phyloP scores from a whole-genome alignment of 1,139 yeast genomes.

The Hansenula sp. region DNA sequence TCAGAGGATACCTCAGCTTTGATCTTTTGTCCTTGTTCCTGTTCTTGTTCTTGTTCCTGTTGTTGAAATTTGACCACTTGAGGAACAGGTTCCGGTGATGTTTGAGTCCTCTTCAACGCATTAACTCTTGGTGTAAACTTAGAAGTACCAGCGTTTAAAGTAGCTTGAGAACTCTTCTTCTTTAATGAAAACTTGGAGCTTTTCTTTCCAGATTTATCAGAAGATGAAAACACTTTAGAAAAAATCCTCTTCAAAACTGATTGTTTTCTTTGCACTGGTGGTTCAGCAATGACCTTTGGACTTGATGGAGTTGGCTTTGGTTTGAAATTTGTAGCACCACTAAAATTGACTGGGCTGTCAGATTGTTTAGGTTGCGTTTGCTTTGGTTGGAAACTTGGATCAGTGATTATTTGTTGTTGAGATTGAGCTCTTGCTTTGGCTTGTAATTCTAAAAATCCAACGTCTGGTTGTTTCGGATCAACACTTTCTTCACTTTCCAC shows the following conservation, averaged over 20 bases:
- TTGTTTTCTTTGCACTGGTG: constrained; percentile 12
- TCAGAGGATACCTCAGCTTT: no score
- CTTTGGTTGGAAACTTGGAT: not conserved
- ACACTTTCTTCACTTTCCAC: not conserved
- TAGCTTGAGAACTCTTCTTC: not conserved
- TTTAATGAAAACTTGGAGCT: not conserved
- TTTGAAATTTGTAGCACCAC: not conserved
- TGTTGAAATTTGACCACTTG: no score
- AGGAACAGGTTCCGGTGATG: not conserved
- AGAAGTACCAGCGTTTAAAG: constrained; percentile 1
- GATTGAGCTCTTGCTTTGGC: not conserved
- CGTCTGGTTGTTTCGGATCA: not conserved
- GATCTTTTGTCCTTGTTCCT: no score
- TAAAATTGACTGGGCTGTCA: not conserved
- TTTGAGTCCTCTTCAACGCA: not conserved
- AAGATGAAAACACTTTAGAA: constrained; percentile 9
- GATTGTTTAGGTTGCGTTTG: no score
- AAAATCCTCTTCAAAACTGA: constrained; percentile 16
- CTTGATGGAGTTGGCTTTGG: not conserved
- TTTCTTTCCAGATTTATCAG: not conserved
- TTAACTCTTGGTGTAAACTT: not conserved
- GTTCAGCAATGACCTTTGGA: not conserved
- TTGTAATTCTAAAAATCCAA: not conserved
- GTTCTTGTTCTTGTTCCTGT: no score
- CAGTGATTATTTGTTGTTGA: not conserved